These are phyloP conservation scores for Infundibulicybe gibba DNA, from an alignment of 768 basidiomycete genomes.

Conservation along the genomic window DNA sequence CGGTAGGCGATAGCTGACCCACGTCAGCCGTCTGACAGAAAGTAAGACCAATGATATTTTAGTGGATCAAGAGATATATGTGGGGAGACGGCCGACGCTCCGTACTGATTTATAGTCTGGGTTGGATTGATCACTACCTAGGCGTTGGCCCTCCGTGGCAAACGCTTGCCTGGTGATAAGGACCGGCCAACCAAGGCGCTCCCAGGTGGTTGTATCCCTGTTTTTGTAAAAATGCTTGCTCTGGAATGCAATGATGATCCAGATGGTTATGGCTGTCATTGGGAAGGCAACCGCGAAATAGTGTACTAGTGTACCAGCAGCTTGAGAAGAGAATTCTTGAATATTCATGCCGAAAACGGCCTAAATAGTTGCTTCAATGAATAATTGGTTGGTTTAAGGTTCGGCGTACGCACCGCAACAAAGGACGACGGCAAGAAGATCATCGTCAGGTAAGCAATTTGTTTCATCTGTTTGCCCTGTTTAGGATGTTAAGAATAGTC, in stretches of 20 bases:
- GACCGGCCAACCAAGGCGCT: slow-evolving; percentile 33
- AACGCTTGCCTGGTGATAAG: no score
- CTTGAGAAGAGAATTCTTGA: slow-evolving; percentile 30
- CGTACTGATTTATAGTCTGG: no score
- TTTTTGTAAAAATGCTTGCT: slow-evolving; percentile 31
- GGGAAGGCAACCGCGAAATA: slow-evolving; percentile 41
- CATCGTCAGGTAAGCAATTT: no score
- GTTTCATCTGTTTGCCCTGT: slow-evolving; percentile 35
- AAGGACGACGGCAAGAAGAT: slow-evolving; percentile 62
- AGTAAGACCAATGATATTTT: no score
- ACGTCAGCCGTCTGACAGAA: no score
- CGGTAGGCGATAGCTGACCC: no score
- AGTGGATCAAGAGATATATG: no score
- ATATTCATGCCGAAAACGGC: no score
- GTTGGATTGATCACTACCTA: no score
- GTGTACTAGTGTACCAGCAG: slow-evolving; percentile 32
- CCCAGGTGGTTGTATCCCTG: slow-evolving; percentile 17
- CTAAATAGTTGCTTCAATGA: slow-evolving; percentile 52
- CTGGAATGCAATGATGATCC: slow-evolving; percentile 57
- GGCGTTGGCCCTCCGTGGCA: no score
- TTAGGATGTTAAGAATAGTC: slow-evolving; percentile 1
- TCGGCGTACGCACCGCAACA: slow-evolving; percentile 29
- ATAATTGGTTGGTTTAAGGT: no score
- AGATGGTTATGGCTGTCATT: slow-evolving; percentile 46
- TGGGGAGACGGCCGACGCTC: no score